phyloP scores from a whole-genome alignment of 202 grass and related monocot species.

The Digitaria exilis region DNA sequence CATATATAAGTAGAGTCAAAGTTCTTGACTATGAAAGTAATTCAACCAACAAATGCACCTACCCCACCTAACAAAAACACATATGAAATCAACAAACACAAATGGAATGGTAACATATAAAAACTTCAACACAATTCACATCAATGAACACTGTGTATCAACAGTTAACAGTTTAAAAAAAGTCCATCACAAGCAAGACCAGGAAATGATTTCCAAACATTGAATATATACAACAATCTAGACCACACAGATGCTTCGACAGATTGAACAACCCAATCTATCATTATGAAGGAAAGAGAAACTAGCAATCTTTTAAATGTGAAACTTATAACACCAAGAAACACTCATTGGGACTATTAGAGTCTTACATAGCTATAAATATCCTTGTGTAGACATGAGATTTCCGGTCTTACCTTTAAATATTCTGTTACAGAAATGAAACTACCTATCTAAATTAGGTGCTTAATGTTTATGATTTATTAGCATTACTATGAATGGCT shows the following conservation, averaged over 20 bases:
- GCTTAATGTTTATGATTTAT: neutral
- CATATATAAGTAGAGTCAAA: neutral
- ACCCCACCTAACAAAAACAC: neutral
- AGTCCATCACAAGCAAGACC: neutral
- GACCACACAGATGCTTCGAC: neutral
- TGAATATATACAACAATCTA: slow-evolving; percentile 10
- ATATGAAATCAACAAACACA: neutral
- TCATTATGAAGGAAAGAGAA: neutral
- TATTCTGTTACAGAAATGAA: neutral
- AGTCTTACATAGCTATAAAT: neutral
- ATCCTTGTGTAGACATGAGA: neutral
- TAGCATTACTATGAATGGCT: neutral
- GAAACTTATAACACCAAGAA: neutral
- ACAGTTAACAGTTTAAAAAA: neutral
- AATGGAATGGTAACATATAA: slow-evolving; percentile 4
- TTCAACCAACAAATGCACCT: slow-evolving; percentile 1
- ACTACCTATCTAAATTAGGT: neutral
- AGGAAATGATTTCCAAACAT: neutral
- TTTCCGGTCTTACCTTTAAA: neutral
- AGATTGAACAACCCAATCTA: neutral
- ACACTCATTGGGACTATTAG: neutral
- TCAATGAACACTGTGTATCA: neutral
- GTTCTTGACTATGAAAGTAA: neutral
- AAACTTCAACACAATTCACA: neutral
- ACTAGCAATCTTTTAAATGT: neutral